Base-by-base conservation (phyloP, 768 basidiomycete species). In the Royoungia palumana region DNA sequence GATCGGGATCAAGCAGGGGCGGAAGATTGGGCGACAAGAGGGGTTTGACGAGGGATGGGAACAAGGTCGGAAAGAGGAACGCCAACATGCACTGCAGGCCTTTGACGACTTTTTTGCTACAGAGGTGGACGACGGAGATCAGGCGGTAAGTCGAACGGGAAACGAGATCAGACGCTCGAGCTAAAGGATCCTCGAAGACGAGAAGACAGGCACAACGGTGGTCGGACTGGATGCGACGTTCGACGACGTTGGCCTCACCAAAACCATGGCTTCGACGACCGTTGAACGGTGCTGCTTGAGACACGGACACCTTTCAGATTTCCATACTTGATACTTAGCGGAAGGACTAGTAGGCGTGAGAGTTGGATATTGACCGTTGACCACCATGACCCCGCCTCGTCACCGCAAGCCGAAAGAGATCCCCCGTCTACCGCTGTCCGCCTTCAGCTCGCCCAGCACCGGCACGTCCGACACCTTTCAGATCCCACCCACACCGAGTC, bases 401-500 rank as follows among this genome's bases (percentile, higher is more conserved):
- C 82, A 83, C 55, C 82, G 84, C 59, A 88, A 79, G 63, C 80
- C 76, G 21, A 87, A 81, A 63, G 71, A 78, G 19, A 79, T 83
- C 5, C 90, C 89, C 8, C 78, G 75, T 39, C 80, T 93, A 12
- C 88, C 89, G 0, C 64, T 82, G 21, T 89, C 88, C 11, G 89
- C 82, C 0, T 92, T 92, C 65, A 79, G 75, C 22, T 81, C 87
- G 0, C 85, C 86, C 21, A 85, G 78, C 67, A 74, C 83, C 5
- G 82, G 83, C 44, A 78, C 80, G 0, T 76, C 76, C 17, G 87
- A 89, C 38, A 70, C 70, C 1, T 89, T 89, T 61, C 85, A 82
- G 2, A 54, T 87, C 10, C 79, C 83, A 8, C 80, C 82, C 19
- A 85, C 82, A 49, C 87, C 89, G 2, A 82, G 76, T 57, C 72